Evolutionary conservation across 31 red algal species (phyloP).

Genomic region (Odonthalia washingtoniensis): DNA sequence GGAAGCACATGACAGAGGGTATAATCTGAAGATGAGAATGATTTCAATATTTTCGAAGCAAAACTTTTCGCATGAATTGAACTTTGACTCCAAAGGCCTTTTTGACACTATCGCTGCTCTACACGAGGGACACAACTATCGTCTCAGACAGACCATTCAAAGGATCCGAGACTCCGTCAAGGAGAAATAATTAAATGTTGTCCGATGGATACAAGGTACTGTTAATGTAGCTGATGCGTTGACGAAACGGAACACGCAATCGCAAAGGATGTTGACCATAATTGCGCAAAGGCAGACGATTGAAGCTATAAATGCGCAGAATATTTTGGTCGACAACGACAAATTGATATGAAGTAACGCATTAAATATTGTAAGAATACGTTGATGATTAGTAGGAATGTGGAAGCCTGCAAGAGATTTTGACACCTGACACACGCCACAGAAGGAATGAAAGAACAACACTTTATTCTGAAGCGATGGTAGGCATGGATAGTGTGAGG

Average conservation of each 20-base stretch:
- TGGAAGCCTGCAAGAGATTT: no score
- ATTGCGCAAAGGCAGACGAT: background rate
- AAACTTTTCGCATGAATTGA: background rate
- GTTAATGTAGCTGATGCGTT: constrained; percentile 20
- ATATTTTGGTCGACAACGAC: no score
- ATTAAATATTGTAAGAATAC: no score
- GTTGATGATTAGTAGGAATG: no score
- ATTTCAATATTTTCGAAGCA: background rate
- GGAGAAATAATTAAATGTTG: background rate
- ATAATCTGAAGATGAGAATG: background rate
- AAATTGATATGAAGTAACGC: no score
- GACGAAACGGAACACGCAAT: constrained; percentile 27
- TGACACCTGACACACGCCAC: no score
- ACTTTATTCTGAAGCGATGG: no score
- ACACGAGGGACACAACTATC: constrained; percentile 9
- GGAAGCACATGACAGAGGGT: constrained; percentile 6
- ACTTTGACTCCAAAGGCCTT: constrained; percentile 17
- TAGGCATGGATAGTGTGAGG: no score
- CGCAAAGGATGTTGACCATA: background rate
- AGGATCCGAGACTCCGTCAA: constrained; percentile 25
- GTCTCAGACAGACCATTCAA: background rate
- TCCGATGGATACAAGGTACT: constrained; percentile 26
- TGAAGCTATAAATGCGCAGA: no score
- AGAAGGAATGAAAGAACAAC: no score
- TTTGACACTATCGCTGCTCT: constrained; percentile 37